Base-by-base conservation (phyloP, 306 rosid species). In the Argentina anserina region DNA sequence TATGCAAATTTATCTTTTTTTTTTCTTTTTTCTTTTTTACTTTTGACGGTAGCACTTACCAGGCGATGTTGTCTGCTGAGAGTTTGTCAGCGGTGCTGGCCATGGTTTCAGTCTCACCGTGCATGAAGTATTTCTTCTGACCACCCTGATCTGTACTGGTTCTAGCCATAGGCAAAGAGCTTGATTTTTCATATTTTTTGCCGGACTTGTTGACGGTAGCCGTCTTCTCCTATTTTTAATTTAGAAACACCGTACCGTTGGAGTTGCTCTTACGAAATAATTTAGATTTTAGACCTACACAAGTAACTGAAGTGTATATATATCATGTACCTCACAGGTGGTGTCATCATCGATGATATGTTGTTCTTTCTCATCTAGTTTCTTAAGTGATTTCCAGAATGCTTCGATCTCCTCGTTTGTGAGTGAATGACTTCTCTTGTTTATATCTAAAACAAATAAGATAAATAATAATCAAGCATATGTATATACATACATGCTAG, bases 341-440 rank as follows among this genome's bases (percentile, higher is more conserved):
- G 21, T 55, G 46, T 12, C n/a, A 37, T 36, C 83, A 39, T 26
- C 33, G 64, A 28, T 58, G 39, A 13, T 21, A 46, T 46, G 40
- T 4, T 67, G 33, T 21, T 41, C 2, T 13, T 68, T 46, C 15
- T n/a, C 60, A 8, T 84, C 36, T 55, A 20, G 7, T 40, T 56
- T 21, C 20, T 76, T 65, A 63, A 71, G 15, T 29, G 67, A 21
- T 66, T 47, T 76, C 84, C 84, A 71, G 25, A 53, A 80, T 0
- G 74, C 84, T 66, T 80, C 81, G 37, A 76, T 71, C 15, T 75
- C 84, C 2, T 80, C 84, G 0, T 47, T 87, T n/a, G 95, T 89
- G 7, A 84, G 82, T 4, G 97, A 91, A 0, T 78, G 72, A 37
- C 85, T 90, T 78, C 87, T 86, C 72, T 81, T 49, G n/a, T 71